These are phyloP conservation scores for Verticillium isaacii DNA, from an alignment of 2,329 filamentous ascomycete genomes.

Conservation along the genomic window DNA sequence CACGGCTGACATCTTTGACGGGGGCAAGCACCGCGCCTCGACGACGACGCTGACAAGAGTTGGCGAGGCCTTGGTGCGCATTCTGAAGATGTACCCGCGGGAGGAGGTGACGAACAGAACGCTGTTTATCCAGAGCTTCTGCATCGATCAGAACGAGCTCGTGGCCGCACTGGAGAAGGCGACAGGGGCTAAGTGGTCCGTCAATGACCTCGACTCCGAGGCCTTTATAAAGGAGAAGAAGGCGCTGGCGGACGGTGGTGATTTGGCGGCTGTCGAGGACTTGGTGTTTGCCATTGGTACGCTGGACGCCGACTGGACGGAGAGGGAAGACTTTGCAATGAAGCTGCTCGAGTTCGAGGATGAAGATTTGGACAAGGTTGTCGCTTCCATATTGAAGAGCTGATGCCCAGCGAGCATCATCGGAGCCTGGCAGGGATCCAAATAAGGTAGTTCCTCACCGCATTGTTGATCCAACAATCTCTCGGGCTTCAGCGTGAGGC, in stretches of 20 bases:
- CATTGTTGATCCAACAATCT: too few species aligned
- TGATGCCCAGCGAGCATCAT: neutral
- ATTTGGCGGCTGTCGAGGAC: slow-evolving; percentile 35
- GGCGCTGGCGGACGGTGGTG: slow-evolving; percentile 29
- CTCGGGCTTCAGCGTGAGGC: too few species aligned
- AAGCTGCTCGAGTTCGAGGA: slow-evolving; percentile 38
- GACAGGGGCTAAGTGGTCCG: slow-evolving; percentile 22
- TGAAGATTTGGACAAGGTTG: slow-evolving; percentile 38
- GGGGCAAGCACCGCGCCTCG: slow-evolving; percentile 24
- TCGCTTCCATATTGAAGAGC: slow-evolving; percentile 16
- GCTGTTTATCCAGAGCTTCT: slow-evolving; percentile 35
- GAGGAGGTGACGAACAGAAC: slow-evolving; percentile 25
- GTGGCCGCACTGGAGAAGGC: slow-evolving; percentile 27
- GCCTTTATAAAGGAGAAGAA: slow-evolving; percentile 33
- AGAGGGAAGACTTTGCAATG: slow-evolving; percentile 40
- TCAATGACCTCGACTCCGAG: slow-evolving; percentile 28
- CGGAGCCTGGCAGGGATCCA: too few species aligned
- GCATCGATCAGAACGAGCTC: slow-evolving; percentile 29
- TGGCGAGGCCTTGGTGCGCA: slow-evolving; percentile 25
- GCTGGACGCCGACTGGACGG: slow-evolving; percentile 43
- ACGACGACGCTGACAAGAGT: slow-evolving; percentile 28
- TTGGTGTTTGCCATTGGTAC: slow-evolving; percentile 45
- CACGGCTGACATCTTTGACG: slow-evolving; percentile 27
- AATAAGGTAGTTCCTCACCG: too few species aligned
- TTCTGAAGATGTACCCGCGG: slow-evolving; percentile 18